These are phyloP conservation scores for Auriscalpium microsporum DNA, from an alignment of 768 basidiomycete species.

Conservation along the genomic window DNA sequence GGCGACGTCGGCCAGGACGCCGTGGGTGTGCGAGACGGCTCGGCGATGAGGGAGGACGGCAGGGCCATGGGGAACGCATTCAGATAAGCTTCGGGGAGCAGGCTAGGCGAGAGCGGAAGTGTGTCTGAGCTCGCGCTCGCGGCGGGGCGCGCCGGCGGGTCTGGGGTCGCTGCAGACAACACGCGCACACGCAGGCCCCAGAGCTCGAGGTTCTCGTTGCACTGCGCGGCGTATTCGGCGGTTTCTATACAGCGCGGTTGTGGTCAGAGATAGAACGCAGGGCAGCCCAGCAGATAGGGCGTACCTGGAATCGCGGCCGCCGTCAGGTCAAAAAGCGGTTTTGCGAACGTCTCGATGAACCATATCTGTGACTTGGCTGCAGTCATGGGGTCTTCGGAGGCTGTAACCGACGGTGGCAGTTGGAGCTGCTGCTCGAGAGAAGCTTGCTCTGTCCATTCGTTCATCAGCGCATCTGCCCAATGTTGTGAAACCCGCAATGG, in stretches of 20 bases:
- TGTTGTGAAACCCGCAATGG: slow-evolving; percentile 87
- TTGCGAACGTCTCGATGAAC: slow-evolving; percentile 77
- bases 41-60: slow-evolving; percentile 29
- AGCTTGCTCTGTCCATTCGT: slow-evolving; percentile 90
- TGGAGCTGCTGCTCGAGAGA: slow-evolving; percentile 73
- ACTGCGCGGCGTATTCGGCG: slow-evolving; percentile 55
- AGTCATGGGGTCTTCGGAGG: slow-evolving; percentile 41
- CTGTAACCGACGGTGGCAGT: slow-evolving; percentile 50
- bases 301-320: slow-evolving; percentile 66
- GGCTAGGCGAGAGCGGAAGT: slow-evolving; percentile 19
- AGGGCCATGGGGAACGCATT: slow-evolving; percentile 52
- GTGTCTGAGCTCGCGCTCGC: neutral
- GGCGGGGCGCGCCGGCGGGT: slow-evolving; percentile 7
- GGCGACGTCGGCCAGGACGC: slow-evolving; percentile 5
- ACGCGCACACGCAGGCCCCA: slow-evolving; percentile 53
- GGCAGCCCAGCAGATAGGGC: slow-evolving; percentile 21
- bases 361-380: slow-evolving; percentile 83
- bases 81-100: slow-evolving; percentile 36
- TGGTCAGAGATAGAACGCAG: neutral
- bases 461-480: slow-evolving; percentile 83
- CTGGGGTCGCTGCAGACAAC: slow-evolving; percentile 22
- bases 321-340: slow-evolving; percentile 75
- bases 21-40: slow-evolving; percentile 17
- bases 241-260: slow-evolving; percentile 41
- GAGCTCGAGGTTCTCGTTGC: slow-evolving; percentile 55